phyloP scores from a whole-genome alignment of 2,329 filamentous ascomycete genomes.

The Talaromyces sp. region DNA sequence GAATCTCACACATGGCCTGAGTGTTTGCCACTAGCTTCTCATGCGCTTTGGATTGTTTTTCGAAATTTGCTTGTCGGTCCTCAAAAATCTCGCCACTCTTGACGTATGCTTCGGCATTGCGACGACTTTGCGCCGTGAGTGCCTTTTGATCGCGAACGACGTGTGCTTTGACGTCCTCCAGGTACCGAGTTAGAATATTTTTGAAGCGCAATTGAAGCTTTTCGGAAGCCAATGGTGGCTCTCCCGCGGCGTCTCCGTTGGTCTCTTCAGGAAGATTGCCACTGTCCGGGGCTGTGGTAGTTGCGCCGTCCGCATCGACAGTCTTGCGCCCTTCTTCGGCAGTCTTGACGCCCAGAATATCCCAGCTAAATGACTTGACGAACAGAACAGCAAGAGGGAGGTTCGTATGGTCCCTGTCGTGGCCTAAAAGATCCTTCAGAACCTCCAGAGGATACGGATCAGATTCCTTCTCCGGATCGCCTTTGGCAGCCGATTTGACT shows the following conservation, averaged over 20 bases:
- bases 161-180: constrained; percentile 88
- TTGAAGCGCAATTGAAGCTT: constrained; percentile 83
- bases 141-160: constrained; percentile 88
- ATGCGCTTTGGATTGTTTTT: constrained; percentile 87
- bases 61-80: constrained; percentile 91
- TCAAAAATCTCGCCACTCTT: constrained; percentile 98
- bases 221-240: constrained; percentile 69
- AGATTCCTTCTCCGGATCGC: constrained; percentile 63
- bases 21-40: constrained; percentile 88
- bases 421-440: constrained; percentile 90
- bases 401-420: constrained; percentile 90
- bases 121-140: constrained; percentile 78
- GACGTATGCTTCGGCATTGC: constrained; percentile 96
- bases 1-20: constrained; percentile 81
- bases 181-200: constrained; percentile 80
- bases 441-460: constrained; percentile 97
- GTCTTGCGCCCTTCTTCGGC: constrained; percentile 75
- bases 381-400: constrained; percentile 89
- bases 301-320: constrained; percentile 76
- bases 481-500: constrained; percentile 53
- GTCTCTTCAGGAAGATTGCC: constrained; percentile 36
- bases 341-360: constrained; percentile 77
- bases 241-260: constrained; percentile 31
- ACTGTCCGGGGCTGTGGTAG: constrained; percentile 41
- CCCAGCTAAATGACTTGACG: constrained; percentile 94